Evolutionary conservation across 106 monocot genomes (phyloP).

Genomic region (Chionographis japonica): DNA sequence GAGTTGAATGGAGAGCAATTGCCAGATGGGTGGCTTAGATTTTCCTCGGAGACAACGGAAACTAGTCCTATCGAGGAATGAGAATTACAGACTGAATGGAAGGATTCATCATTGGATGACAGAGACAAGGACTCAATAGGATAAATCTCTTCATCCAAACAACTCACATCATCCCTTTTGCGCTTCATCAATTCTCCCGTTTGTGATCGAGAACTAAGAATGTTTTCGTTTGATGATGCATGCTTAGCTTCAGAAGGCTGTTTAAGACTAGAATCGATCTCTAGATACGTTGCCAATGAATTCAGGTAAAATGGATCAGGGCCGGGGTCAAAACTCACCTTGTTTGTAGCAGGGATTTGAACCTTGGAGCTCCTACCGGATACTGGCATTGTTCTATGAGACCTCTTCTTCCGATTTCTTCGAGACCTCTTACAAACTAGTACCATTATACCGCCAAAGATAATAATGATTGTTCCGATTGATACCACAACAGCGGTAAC

Average conservation of each 20-base stretch:
- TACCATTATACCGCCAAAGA: conserved; percentile 1
- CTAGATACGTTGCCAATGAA: conserved; percentile 29
- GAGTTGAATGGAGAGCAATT: conserved; percentile 15
- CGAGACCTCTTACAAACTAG: conserved; percentile 23
- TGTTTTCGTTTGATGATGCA: conserved; percentile 5
- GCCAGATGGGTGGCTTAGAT: background rate
- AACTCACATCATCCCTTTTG: conserved; percentile 2
- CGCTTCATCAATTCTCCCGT: conserved; percentile 1
- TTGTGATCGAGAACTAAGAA: background rate
- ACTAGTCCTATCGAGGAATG: conserved; percentile 2
- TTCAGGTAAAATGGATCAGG: conserved; percentile 45
- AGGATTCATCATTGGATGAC: conserved; percentile 22
- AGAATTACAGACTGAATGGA: conserved; percentile 28
- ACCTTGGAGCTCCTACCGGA: background rate
- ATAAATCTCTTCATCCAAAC: conserved; percentile 8
- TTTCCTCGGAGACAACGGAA: conserved; percentile 2
- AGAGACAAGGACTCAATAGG: background rate
- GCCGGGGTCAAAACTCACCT: conserved; percentile 54
- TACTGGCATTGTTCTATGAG: background rate
- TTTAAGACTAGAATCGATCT: conserved; percentile 26
- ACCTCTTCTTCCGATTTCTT: background rate
- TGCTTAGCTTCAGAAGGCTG: conserved; percentile 10
- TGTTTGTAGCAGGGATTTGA: conserved; percentile 14
- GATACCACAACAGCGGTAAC: conserved; percentile 4
- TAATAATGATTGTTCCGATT: background rate